These are phyloP conservation scores for Didymella glomerata DNA, from an alignment of 2,329 filamentous ascomycete genomes.

Conservation along the genomic window DNA sequence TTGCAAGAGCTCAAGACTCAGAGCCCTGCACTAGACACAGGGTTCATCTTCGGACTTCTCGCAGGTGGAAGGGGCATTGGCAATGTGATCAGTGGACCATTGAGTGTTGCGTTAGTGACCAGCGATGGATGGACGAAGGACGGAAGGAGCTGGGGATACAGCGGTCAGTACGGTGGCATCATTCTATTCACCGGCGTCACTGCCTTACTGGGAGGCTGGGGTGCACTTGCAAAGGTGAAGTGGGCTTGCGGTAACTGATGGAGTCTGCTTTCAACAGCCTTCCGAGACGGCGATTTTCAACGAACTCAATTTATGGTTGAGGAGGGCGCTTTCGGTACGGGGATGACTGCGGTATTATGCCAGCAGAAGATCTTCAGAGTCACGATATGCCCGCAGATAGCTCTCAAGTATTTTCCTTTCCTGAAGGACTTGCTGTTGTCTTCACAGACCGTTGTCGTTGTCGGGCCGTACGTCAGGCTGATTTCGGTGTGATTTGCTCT, in stretches of 20 bases:
- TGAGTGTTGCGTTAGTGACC: slow-evolving; percentile 56
- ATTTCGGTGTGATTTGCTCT: background rate
- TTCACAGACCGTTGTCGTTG: background rate
- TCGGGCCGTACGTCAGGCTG: background rate
- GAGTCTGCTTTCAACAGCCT: background rate
- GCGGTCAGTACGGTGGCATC: slow-evolving; percentile 54
- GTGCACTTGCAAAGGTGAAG: slow-evolving; percentile 12
- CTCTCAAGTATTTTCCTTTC: no score
- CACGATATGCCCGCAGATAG: background rate
- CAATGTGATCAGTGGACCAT: slow-evolving; percentile 58
- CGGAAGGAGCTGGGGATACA: slow-evolving; percentile 38
- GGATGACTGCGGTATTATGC: background rate
- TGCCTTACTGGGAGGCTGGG: slow-evolving; percentile 32
- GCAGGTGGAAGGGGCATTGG: slow-evolving; percentile 59
- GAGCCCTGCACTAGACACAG: slow-evolving; percentile 46
- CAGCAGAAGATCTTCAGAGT: background rate
- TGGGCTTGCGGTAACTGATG: slow-evolving; percentile 1
- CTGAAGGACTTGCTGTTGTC: background rate
- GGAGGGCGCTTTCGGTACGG: background rate
- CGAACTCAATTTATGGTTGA: no score
- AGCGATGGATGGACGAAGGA: slow-evolving; percentile 18
- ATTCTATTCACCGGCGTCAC: slow-evolving; percentile 53
- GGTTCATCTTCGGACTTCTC: slow-evolving; percentile 58
- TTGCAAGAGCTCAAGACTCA: slow-evolving; percentile 41
- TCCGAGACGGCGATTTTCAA: background rate